Evolutionary conservation across 169 alveolate genomes (phyloP).

Genomic region (Plasmodium knowlesi): DNA sequence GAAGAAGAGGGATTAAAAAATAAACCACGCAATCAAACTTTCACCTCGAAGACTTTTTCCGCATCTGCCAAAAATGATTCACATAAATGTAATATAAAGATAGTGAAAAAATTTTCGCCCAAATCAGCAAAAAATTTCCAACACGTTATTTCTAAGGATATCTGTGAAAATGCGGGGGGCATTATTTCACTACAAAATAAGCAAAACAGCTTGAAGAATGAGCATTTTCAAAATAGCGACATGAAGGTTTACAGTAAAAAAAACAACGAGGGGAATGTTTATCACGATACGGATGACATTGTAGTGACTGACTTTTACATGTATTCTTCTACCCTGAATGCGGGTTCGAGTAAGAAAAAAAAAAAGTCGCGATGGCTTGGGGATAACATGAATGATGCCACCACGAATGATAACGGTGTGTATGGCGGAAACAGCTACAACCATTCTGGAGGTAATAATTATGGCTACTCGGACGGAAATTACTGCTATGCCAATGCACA

Average conservation of each 20-base stretch:
- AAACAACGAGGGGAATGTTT: conserved; percentile 1
- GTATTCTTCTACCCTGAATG: conserved; percentile 38
- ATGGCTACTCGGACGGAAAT: background rate
- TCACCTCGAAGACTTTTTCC: background rate
- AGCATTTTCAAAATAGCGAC: conserved; percentile 11
- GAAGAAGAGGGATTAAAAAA: conserved; percentile 3
- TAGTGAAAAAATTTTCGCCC: background rate
- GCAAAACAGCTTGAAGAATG: conserved; percentile 21
- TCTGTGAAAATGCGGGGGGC: conserved; percentile 13
- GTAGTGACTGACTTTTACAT: conserved; percentile 57
- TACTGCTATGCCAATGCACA: background rate
- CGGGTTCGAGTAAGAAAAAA: conserved; percentile 19
- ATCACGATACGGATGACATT: conserved; percentile 35
- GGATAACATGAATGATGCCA: background rate
- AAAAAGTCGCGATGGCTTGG: background rate
- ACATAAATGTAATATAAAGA: conserved; percentile 14
- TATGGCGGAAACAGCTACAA: background rate
- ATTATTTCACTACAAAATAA: background rate
- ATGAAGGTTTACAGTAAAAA: conserved; percentile 13
- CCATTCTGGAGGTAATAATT: background rate
- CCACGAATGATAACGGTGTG: background rate
- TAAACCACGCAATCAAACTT: conserved; percentile 5
- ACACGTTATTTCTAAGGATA: background rate
- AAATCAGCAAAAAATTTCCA: conserved; percentile 3
- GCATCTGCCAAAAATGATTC: background rate